These are phyloP conservation scores for Pterothamnion heteromorphum DNA, from an alignment of 31 red algal genomes.

Conservation along the genomic window DNA sequence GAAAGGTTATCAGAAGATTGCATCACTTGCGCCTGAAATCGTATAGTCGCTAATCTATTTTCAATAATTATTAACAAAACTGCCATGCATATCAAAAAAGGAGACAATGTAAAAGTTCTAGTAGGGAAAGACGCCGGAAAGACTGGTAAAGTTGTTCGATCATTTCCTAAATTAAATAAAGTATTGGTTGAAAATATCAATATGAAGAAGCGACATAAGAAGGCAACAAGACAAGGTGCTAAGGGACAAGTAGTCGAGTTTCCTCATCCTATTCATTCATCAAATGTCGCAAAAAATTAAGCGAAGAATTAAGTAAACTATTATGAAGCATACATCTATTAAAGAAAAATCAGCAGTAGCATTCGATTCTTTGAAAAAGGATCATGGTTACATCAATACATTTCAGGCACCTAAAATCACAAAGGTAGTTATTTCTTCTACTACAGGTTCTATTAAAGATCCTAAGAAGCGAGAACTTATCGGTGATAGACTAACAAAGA, in stretches of 20 bases:
- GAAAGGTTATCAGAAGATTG: conserved; percentile 9
- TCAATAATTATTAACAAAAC: not conserved
- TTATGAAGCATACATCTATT: no score
- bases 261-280: no score
- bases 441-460: not conserved
- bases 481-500: not conserved
- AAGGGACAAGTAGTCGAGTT: no score
- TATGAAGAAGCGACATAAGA: not conserved
- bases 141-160: not conserved
- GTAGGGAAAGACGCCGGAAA: not conserved
- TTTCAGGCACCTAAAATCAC: not conserved
- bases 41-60: not conserved
- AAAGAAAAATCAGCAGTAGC: no score
- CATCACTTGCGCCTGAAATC: conserved; percentile 34
- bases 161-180: not conserved
- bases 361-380: no score
- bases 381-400: no score
- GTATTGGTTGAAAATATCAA: not conserved
- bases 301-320: no score
- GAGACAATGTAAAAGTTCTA: conserved; percentile 8
- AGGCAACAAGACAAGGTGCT: not conserved
- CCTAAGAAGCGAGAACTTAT: not conserved
- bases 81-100: not conserved
- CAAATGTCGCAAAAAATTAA: no score
- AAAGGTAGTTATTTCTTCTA: not conserved